Percentiles rank a stretch among this genome's conserved stretches.
phyloP scores from a whole-genome alignment of 169 alveolate species.

The Eimeria acervulina region DNA sequence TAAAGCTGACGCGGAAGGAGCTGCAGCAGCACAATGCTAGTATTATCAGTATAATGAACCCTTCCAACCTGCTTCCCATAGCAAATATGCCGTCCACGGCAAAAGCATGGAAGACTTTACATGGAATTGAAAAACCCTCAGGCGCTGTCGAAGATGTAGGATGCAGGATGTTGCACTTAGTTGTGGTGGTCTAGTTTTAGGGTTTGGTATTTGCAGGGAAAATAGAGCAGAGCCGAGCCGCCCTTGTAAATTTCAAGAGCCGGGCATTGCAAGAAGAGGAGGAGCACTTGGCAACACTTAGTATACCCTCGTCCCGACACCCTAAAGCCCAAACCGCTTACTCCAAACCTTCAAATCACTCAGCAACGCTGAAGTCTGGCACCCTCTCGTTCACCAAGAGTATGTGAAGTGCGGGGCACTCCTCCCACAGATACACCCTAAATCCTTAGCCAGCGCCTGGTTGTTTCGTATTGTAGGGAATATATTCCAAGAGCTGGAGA shows the following conservation, averaged over 20 bases:
- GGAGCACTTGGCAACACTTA: conserved; percentile 17
- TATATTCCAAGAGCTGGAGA: conserved; percentile 35
- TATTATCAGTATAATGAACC: not conserved
- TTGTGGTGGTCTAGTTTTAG: no score
- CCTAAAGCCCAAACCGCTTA: not conserved
- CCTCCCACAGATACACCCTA: not conserved
- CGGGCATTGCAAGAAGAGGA: not conserved
- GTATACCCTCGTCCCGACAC: not conserved
- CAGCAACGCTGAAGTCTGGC: not conserved
- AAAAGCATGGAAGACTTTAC: not conserved
- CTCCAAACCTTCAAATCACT: not conserved
- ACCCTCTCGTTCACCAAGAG: not conserved
- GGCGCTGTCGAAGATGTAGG: not conserved
- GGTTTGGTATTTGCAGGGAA: conserved; percentile 6
- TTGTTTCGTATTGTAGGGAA: not conserved
- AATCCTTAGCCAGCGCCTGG: not conserved
- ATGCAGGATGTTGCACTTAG: not conserved
- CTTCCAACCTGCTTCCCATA: not conserved
- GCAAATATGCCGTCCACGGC: not conserved
- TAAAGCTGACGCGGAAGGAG: conserved; percentile 52
- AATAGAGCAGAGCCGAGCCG: conserved; percentile 20
- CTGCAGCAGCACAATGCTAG: conserved; percentile 37
- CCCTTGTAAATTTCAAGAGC: not conserved
- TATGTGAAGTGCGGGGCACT: not conserved
- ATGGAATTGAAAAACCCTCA: not conserved